Evolutionary conservation across 441 rosid species (phyloP).

Genomic region (Syzygium syzygioides): DNA sequence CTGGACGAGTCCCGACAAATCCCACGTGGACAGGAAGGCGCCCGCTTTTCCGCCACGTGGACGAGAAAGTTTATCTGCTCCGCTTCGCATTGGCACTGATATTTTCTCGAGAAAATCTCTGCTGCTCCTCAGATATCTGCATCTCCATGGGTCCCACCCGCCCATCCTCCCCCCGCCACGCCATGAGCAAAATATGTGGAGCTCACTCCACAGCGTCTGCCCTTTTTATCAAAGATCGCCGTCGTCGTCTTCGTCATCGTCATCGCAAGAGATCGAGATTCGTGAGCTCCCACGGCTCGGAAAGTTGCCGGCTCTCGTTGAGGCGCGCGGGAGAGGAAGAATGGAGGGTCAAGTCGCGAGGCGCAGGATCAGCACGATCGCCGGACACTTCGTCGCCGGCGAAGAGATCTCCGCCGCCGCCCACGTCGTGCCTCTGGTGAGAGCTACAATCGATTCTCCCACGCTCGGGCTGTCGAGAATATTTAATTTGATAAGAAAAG

Average conservation of each 20-base stretch:
- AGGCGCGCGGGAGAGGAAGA: not conserved
- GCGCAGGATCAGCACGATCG: constrained; percentile 57
- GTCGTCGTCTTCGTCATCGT: not conserved
- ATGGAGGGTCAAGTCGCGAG: constrained; percentile 58
- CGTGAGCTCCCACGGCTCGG: not conserved
- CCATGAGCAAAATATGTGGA: not conserved
- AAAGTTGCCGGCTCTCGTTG: not conserved
- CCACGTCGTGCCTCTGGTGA: constrained; percentile 53
- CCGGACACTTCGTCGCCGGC: constrained; percentile 43
- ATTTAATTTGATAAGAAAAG: not conserved
- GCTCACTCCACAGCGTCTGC: not conserved
- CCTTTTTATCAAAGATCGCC: not conserved
- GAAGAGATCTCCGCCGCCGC: constrained; percentile 34
- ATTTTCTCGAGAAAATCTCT: not conserved
- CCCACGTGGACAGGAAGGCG: not conserved
- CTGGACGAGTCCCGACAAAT: not conserved
- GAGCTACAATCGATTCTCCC: not conserved
- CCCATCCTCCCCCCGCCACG: not conserved
- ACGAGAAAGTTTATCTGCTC: not conserved
- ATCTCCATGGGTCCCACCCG: not conserved
- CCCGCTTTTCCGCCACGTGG: not conserved
- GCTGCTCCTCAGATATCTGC: not conserved
- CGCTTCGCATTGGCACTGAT: not conserved
- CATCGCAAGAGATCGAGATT: not conserved
- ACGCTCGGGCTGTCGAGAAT: not conserved